Evolutionary conservation across 768 basidiomycete genomes (phyloP).

Genomic region (Suillus spraguei): DNA sequence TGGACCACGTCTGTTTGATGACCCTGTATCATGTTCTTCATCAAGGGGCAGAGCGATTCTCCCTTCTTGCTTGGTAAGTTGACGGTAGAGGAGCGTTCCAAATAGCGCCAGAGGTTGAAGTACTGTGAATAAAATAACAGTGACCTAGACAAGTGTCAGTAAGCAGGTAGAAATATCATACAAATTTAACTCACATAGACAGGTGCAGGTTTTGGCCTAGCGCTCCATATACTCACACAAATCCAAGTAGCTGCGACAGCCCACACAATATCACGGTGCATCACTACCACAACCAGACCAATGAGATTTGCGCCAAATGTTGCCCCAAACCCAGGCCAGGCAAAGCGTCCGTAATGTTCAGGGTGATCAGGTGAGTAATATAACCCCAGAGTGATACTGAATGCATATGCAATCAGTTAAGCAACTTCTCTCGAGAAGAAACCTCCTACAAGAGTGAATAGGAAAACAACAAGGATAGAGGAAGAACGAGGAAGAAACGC

Average conservation of each 20-base stretch:
- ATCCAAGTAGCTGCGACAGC: conserved; percentile 76
- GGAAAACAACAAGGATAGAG: conserved; percentile 45
- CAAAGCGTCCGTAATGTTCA: conserved; percentile 57
- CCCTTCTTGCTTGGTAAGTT: conserved; percentile 28
- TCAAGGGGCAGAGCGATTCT: conserved; percentile 45
- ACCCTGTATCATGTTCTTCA: conserved; percentile 16
- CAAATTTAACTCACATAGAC: conserved; percentile 55
- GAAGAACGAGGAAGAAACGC: conserved; percentile 65
- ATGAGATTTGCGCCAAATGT: conserved; percentile 65
- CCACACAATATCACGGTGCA: conserved; percentile 73
- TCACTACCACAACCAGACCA: conserved; percentile 55
- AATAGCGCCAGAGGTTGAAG: conserved; percentile 66
- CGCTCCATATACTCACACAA: conserved; percentile 63
- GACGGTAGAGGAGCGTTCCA: conserved; percentile 43
- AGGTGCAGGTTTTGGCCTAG: conserved; percentile 60
- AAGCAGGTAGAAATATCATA: neutral
- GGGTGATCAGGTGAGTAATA: conserved; percentile 52
- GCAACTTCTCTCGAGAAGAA: neutral
- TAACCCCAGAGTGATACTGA: conserved; percentile 70
- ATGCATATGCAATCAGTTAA: neutral
- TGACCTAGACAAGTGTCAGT: conserved; percentile 42
- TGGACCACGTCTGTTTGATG: conserved; percentile 24
- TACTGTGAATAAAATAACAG: conserved; percentile 63
- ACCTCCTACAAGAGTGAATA: conserved; percentile 55
- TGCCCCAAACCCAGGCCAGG: conserved; percentile 75